phyloP scores from a whole-genome alignment of 768 basidiomycete species.

The Mycena galericulata region DNA sequence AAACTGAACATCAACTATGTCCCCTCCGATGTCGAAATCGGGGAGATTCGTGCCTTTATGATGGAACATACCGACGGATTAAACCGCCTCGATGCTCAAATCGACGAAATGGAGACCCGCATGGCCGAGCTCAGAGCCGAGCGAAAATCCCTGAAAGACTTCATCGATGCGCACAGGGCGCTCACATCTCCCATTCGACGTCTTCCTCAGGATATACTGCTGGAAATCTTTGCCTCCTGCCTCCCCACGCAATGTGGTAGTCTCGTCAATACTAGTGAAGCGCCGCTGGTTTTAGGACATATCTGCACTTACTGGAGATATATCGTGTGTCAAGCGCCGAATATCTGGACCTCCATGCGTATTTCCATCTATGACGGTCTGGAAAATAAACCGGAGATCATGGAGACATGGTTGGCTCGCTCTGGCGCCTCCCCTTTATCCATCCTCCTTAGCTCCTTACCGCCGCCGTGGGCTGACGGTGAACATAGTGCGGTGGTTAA shows the following conservation, averaged over 20 bases:
- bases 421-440: too few species aligned
- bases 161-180: constrained; percentile 13
- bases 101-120: not conserved
- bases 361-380: too few species aligned
- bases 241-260: too few species aligned
- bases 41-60: not conserved
- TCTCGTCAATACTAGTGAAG: not conserved
- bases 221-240: constrained; percentile 8
- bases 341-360: too few species aligned
- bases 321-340: too few species aligned
- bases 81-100: not conserved
- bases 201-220: constrained; percentile 5
- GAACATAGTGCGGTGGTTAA: too few species aligned
- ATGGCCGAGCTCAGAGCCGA: not conserved
- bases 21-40: not conserved
- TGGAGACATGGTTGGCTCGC: too few species aligned
- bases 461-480: too few species aligned
- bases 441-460: too few species aligned
- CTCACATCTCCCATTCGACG: constrained; percentile 5
- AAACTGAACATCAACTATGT: constrained; percentile 13
- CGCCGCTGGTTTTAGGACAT: not conserved
- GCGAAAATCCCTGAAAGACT: not conserved
- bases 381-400: too few species aligned
- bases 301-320: not conserved
- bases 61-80: not conserved